A percentile compares a stretch with the other conserved stretches of the same genome.
These are phyloP conservation scores for Linaria vulgaris DNA, from an alignment of 257 asterid genomes.

Conservation along the genomic window DNA sequence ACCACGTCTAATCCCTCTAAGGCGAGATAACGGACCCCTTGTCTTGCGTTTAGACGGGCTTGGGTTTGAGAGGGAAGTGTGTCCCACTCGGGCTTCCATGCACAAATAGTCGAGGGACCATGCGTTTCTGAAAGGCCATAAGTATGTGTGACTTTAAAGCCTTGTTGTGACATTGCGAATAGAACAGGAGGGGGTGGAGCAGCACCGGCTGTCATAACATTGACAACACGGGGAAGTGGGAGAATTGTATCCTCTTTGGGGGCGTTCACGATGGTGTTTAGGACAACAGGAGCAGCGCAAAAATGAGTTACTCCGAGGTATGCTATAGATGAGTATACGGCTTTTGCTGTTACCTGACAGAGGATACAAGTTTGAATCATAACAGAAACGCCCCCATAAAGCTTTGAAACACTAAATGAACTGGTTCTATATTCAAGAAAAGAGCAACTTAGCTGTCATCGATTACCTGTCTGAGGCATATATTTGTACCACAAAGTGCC, in stretches of 20 bases:
- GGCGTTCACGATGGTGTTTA: slow-evolving; percentile 24
- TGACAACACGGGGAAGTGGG: slow-evolving; percentile 4
- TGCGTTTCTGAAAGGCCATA: slow-evolving; percentile 26
- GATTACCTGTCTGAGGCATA: slow-evolving; percentile 20
- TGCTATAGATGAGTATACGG: slow-evolving; percentile 11
- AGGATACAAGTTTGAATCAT: too few relatives aligned
- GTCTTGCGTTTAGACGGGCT: slow-evolving; percentile 19
- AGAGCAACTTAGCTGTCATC: too few relatives aligned
- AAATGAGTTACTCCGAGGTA: slow-evolving; percentile 21
- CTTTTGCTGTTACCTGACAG: slow-evolving; percentile 3
- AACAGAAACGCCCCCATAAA: too few relatives aligned
- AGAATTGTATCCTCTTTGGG: not conserved
- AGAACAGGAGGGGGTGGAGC: slow-evolving; percentile 26
- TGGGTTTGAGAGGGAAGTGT: slow-evolving; percentile 12
- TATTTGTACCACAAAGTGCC: slow-evolving; percentile 24
- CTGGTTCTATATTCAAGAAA: too few relatives aligned
- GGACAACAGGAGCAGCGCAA: slow-evolving; percentile 23
- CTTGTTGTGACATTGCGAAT: slow-evolving; percentile 21
- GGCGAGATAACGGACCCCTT: slow-evolving; percentile 25
- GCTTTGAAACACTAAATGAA: too few relatives aligned
- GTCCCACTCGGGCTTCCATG: slow-evolving; percentile 27
- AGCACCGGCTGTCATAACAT: slow-evolving; percentile 25
- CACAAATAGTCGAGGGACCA: slow-evolving; percentile 22
- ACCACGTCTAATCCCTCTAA: slow-evolving; percentile 24
- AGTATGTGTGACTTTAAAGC: slow-evolving; percentile 5